A percentile compares a stretch with the other conserved stretches of the same genome.
Conservation (phyloP, 805 yeast genomes). For the Candida caryicola region DNA sequence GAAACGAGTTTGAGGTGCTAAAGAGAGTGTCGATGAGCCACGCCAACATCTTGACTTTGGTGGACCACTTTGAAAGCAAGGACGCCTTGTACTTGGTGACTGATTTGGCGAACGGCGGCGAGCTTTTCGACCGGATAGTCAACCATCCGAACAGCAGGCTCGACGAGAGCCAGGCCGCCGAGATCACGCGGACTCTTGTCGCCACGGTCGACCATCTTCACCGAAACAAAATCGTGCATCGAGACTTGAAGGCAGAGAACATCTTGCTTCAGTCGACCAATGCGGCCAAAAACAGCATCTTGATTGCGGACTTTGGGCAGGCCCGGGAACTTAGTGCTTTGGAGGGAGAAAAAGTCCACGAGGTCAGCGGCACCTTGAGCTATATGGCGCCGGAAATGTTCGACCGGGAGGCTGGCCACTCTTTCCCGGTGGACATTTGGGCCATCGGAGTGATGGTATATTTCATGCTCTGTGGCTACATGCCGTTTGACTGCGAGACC, state of each 20-base stretch:
- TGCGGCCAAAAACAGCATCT: constrained; percentile 32
- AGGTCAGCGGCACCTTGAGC: constrained; percentile 67
- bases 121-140: constrained; percentile 59
- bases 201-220: constrained; percentile 61
- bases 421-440: constrained; percentile 67
- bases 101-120: constrained; percentile 67
- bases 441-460: constrained; percentile 71
- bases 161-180: constrained; percentile 46
- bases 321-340: constrained; percentile 45
- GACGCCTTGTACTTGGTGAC: constrained; percentile 57
- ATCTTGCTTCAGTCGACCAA: constrained; percentile 45
- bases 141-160: constrained; percentile 37
- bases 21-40: constrained; percentile 49
- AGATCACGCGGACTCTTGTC: constrained; percentile 48
- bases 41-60: constrained; percentile 55
- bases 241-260: constrained; percentile 75
- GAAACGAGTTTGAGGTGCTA: constrained; percentile 60
- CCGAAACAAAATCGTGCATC: constrained; percentile 57
- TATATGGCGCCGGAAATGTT: constrained; percentile 74
- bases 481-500: constrained; percentile 75
- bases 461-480: constrained; percentile 68
- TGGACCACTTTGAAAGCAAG: constrained; percentile 69
- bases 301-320: constrained; percentile 64
- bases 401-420: constrained; percentile 50
- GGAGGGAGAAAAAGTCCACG: constrained; percentile 29